Evolutionary conservation across 768 basidiomycete genomes (phyloP).

Genomic region (Kwoniella botswanensis): DNA sequence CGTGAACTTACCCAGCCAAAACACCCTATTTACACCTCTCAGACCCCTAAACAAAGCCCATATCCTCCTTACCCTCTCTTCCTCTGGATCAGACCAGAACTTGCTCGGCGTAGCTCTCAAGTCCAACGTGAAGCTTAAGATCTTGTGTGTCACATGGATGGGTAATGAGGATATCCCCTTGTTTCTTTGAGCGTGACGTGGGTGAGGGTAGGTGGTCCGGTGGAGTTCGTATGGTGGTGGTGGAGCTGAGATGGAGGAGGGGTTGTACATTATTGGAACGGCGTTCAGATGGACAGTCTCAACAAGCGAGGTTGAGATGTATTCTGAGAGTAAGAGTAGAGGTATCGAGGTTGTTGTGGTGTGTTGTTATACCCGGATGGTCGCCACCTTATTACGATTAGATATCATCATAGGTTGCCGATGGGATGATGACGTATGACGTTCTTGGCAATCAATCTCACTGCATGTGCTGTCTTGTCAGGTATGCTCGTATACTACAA

Average conservation of each 20-base stretch:
- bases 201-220: not conserved
- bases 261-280: slow-evolving; percentile 8
- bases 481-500: too few relatives aligned
- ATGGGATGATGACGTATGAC: too few relatives aligned
- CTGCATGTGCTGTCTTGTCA: too few relatives aligned
- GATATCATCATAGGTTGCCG: too few relatives aligned
- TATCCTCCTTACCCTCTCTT: slow-evolving; percentile 41
- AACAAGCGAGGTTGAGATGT: too few relatives aligned
- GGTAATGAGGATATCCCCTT: slow-evolving; percentile 34
- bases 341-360: too few relatives aligned
- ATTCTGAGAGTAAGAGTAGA: too few relatives aligned
- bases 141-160: slow-evolving; percentile 34
- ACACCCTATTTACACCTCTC: slow-evolving; percentile 40
- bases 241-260: slow-evolving; percentile 16
- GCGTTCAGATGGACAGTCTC: too few relatives aligned
- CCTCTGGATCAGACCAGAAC: slow-evolving; percentile 33
- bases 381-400: too few relatives aligned
- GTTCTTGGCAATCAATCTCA: too few relatives aligned
- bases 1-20: slow-evolving; percentile 40
- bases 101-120: slow-evolving; percentile 37
- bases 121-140: slow-evolving; percentile 40
- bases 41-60: slow-evolving; percentile 45
- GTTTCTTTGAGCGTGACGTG: not conserved
- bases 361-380: too few relatives aligned
- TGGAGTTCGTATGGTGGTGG: slow-evolving; percentile 32